A percentile compares a stretch with the other conserved stretches of the same genome.
Conservation (phyloP, 495 filamentous ascomycete genomes). For the Daldinia loculata region DNA sequence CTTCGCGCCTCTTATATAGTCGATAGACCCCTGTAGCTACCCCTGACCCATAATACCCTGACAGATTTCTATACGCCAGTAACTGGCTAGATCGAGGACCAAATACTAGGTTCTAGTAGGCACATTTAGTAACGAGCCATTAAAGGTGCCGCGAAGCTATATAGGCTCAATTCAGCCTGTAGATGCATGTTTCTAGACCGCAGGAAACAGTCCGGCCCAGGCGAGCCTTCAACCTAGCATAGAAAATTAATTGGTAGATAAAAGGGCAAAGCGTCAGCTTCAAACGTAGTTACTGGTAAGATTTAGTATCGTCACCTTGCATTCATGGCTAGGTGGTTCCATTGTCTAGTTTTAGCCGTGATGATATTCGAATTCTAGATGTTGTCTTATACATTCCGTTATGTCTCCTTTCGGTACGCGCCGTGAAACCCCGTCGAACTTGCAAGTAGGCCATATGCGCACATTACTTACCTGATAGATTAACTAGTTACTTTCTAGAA, state of each 20-base stretch:
- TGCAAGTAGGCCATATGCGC: not conserved
- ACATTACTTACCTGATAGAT: not conserved
- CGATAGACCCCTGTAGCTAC: no score
- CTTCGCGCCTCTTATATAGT: no score
- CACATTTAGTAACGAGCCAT: constrained; percentile 15
- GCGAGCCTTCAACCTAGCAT: constrained; percentile 18
- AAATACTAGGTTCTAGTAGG: constrained; percentile 17
- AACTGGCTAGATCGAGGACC: constrained; percentile 14
- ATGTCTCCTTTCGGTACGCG: not conserved
- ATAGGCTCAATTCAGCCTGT: constrained; percentile 37
- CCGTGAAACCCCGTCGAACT: not conserved
- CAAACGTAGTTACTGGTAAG: not conserved
- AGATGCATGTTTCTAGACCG: constrained; percentile 28
- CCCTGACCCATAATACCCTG: no score
- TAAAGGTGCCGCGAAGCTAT: constrained; percentile 14
- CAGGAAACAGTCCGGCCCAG: constrained; percentile 20
- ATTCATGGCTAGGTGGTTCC: not conserved
- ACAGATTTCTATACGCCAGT: not conserved
- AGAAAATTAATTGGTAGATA: constrained; percentile 9
- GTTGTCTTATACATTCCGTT: not conserved
- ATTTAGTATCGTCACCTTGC: not conserved
- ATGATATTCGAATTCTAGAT: not conserved
- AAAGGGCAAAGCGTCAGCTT: constrained; percentile 8
- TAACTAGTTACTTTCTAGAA: not conserved
- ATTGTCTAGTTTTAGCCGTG: constrained; percentile 5